Evolutionary conservation across 192 early-diverging fungal genomes (phyloP), one percentile per base, ranked within the genome.

Genomic region (Backusella circina): DNA sequence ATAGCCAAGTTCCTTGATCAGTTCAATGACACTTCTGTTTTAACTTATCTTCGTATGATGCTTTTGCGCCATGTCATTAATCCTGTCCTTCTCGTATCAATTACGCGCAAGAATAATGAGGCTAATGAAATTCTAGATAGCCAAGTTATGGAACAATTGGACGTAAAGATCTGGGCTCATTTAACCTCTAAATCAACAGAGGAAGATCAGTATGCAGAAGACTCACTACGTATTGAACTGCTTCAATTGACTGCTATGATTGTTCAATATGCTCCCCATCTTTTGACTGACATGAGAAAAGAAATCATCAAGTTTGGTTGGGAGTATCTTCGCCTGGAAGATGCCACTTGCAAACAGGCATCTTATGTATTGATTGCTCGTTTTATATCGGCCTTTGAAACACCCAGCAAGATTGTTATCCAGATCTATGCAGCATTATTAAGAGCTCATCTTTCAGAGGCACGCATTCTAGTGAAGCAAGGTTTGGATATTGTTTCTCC

Each of bases 251-350:
- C 95, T 0, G 89, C 96, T 0, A 86, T 98, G 37, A 86, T 98
- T 51, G 86, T 97, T 0, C 94, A 96, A 74, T 90, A 92, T 77
- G 93, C 92, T 0, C 91, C 93, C 2, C 74, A 85, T n/a, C 81
- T 92, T 2, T 88, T 97, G 50, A 89, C 88, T 13, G 95, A 96
- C 69, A 80, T 86, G 39, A 86, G 91, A 32, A 95, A 95, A 79
- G 95, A 97, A 70, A 90, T 98, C 21, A 97, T 98, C 77, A 96
- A 95, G 78, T 98, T 97, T 86, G 95, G 93, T 5, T 98, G 97
- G 97, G 90, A 90, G 65, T 90, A 92, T 75, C 89, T 92, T 65
- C 90, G 90, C 57, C 74, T 85, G 31, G 97, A 99, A 75, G 98
- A 99, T 65, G 87, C 95, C 16, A 97, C 95, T 37, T 93, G 94